These are phyloP conservation scores for Ricinus communis DNA, from an alignment of 345 rosid species.

Conservation along the genomic window DNA sequence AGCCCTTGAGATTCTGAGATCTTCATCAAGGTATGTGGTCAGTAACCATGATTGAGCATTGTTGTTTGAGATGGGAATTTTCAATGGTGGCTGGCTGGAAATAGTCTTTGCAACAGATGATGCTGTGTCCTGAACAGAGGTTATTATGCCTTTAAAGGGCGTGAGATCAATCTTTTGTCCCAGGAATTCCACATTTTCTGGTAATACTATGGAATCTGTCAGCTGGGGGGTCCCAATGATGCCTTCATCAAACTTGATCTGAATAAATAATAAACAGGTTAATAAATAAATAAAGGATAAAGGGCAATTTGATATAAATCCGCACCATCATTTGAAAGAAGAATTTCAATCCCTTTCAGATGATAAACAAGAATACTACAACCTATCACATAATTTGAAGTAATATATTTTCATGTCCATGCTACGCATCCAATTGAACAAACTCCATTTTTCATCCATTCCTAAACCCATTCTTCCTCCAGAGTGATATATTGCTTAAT, in stretches of 20 bases:
- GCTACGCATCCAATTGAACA: neutral
- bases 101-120: conserved; percentile 76
- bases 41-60: conserved; percentile 83
- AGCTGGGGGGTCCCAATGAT: conserved; percentile 89
- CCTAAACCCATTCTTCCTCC: neutral
- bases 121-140: conserved; percentile 84
- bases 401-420: too few species aligned
- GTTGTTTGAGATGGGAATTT: conserved; percentile 57
- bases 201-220: conserved; percentile 79
- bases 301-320: neutral
- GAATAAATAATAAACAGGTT: neutral
- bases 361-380: neutral
- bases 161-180: conserved; percentile 83
- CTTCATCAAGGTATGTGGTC: conserved; percentile 84
- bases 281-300: neutral
- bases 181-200: conserved; percentile 69
- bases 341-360: neutral
- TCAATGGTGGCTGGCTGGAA: conserved; percentile 89
- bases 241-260: conserved; percentile 94
- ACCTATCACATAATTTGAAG: neutral
- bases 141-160: conserved; percentile 65
- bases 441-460: neutral
- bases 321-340: neutral
- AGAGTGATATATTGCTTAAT: neutral
- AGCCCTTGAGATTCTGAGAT: conserved; percentile 84